These are phyloP conservation scores for Saccharum spontaneum DNA, from an alignment of 176 grass and related monocot genomes.

Conservation along the genomic window DNA sequence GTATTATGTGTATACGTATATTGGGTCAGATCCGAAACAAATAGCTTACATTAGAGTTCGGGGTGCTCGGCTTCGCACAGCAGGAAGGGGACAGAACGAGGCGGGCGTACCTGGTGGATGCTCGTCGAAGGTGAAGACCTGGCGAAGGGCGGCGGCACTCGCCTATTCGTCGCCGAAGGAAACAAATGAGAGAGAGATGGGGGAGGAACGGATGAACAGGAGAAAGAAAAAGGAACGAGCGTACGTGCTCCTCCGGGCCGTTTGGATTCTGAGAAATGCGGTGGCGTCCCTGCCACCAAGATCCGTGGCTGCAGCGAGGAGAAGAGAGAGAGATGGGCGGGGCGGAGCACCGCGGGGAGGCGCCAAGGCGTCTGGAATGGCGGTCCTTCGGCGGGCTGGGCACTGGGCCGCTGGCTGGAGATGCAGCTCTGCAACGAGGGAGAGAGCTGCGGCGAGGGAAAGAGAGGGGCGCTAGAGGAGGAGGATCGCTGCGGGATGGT, in stretches of 20 bases:
- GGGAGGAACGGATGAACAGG: neutral
- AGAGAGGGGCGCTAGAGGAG: neutral
- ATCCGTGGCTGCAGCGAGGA: neutral
- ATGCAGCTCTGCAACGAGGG: neutral
- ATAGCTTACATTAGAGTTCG: conserved; percentile 1
- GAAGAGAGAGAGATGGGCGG: neutral
- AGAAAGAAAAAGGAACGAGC: neutral
- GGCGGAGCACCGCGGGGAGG: too few relatives aligned
- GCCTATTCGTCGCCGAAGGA: neutral
- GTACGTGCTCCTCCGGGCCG: neutral
- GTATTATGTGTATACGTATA: neutral
- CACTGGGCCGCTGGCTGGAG: neutral
- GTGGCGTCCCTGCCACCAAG: neutral
- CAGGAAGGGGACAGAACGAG: neutral
- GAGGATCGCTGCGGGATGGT: neutral
- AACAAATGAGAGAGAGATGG: neutral
- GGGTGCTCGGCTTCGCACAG: neutral
- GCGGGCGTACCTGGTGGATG: neutral
- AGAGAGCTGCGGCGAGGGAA: neutral
- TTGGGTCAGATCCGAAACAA: conserved; percentile 14
- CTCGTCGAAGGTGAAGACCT: neutral
- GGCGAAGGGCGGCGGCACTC: neutral
- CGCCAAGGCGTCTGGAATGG: neutral
- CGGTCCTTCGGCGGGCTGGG: neutral
- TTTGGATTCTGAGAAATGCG: neutral